Evolutionary conservation across 176 grass and related monocot species (phyloP), one percentile per base, ranked within the genome.

Genomic region (Pontederia paniculata): DNA sequence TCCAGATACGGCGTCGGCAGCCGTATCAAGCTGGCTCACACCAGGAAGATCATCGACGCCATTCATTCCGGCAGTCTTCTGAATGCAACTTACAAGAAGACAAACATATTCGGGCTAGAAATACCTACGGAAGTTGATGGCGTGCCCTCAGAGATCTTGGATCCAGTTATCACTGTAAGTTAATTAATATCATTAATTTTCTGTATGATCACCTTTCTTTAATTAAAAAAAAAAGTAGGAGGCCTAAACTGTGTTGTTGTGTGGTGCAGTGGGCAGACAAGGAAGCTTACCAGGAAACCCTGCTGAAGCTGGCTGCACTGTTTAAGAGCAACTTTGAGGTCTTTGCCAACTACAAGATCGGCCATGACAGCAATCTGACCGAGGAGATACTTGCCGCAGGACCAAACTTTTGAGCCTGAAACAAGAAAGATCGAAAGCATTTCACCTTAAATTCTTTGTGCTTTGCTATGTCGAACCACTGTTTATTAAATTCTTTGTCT

Each of bases 241-340:
- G n/a, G 0, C 6, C 18, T 18, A 13, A 17, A 52, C 20, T 41
- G 21, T 13, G 21, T 20, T 15, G 6, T 12, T 66, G 16, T 45
- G 12, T 18, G 10, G 42, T 50, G 55, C 72, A 98, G 93, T 98
- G 93, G 93, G 65, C 57, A 19, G 77, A 98, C 56, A 91, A 91
- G 75, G 80, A 48, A 11, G 80, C 75, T 9, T 98, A 98, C 72
- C 75, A 70, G 42, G 86, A 88, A 66, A 98, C 86, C 45, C 69
- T 98, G 65, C 66, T 98, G 31, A 98, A 77, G 77, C 80, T 98
- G 45, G 93, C 77, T 11, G 83, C 86, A 5, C 74, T 98, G 55
- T 98, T 98, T 72, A 87, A 79, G 75, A 91, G 88, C 9, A 98
- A 98, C 77, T 98, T 98, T 56, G 93, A 87, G 83, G 93, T 98